These are phyloP conservation scores for Globisporangium barbulae DNA, from an alignment of 352 stramenopile genomes.

Conservation along the genomic window DNA sequence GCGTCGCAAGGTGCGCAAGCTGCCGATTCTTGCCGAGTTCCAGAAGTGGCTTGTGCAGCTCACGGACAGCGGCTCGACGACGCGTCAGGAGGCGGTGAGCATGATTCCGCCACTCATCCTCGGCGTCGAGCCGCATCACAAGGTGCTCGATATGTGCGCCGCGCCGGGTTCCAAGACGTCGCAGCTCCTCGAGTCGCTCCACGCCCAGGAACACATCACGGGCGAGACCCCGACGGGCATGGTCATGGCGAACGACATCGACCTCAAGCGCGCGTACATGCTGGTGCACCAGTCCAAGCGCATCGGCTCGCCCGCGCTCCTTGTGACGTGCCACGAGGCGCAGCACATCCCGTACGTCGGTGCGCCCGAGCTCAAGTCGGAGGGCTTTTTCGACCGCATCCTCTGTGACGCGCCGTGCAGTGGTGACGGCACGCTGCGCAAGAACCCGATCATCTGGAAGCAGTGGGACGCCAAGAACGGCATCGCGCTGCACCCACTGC, in stretches of 20 bases:
- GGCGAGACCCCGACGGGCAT: constrained; percentile 84
- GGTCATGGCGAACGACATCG: constrained; percentile 96
- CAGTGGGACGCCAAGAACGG: constrained; percentile 91
- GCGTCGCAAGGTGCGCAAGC: constrained; percentile 89
- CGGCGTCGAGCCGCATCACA: constrained; percentile 91
- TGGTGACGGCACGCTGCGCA: constrained; percentile 98
- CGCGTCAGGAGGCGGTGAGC: constrained; percentile 97
- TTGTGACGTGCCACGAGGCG: constrained; percentile 96
- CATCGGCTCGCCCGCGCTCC: constrained; percentile 91
- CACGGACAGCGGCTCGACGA: constrained; percentile 93
- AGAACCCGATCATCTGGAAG: constrained; percentile 96
- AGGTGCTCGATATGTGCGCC: constrained; percentile 97
- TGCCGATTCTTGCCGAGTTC: constrained; percentile 90
- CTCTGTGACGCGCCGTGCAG: constrained; percentile 98
- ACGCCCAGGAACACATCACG: constrained; percentile 76
- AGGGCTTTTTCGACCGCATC: constrained; percentile 97
- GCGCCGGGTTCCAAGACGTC: constrained; percentile 99
- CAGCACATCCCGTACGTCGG: constrained; percentile 94
- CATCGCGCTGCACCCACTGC: constrained; percentile 92
- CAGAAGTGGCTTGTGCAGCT: constrained; percentile 96
- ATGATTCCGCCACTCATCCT: constrained; percentile 99
- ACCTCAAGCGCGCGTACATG: constrained; percentile 98
- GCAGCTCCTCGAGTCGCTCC: constrained; percentile 95
- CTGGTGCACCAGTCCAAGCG: constrained; percentile 96
- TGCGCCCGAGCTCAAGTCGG: constrained; percentile 40